Evolutionary conservation across 257 asterid species (phyloP).

Genomic region (Lycium ferocissimum): DNA sequence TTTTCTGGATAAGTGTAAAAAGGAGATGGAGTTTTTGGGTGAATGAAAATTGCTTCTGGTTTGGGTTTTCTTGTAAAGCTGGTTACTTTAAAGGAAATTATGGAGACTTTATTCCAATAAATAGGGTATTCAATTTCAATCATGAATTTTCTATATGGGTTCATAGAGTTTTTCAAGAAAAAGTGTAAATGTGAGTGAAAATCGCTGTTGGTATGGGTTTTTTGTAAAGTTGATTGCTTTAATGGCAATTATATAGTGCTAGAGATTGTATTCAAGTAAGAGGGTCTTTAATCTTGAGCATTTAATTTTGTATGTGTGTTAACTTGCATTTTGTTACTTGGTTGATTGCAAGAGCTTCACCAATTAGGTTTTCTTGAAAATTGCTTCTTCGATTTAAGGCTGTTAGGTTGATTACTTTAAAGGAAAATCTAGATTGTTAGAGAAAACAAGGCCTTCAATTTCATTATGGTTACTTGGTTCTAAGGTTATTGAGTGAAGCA

Average conservation of each 20-base stretch:
- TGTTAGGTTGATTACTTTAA: neutral
- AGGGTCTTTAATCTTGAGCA: neutral
- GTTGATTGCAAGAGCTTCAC: neutral
- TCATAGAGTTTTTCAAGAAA: neutral
- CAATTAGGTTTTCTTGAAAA: neutral
- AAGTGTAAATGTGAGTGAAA: neutral
- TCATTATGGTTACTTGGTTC: neutral
- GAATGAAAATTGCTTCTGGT: neutral
- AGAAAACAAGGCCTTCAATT: neutral
- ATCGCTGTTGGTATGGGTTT: neutral
- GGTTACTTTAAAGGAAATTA: neutral
- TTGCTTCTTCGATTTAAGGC: neutral
- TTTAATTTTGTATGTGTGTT: neutral
- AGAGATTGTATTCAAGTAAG: neutral
- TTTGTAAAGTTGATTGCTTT: neutral
- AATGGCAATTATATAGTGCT: neutral
- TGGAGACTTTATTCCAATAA: neutral
- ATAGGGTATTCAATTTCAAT: neutral
- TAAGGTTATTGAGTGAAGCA: conserved; percentile 8
- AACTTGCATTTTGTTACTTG: conserved; percentile 2
- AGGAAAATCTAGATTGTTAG: conserved; percentile 4
- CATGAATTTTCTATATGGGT: neutral
- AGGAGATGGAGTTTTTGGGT: neutral
- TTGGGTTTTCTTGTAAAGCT: neutral
- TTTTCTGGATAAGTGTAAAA: neutral